These are phyloP conservation scores for Pilobolus umbonatus DNA, from an alignment of 192 early-diverging fungal genomes.

Conservation along the genomic window DNA sequence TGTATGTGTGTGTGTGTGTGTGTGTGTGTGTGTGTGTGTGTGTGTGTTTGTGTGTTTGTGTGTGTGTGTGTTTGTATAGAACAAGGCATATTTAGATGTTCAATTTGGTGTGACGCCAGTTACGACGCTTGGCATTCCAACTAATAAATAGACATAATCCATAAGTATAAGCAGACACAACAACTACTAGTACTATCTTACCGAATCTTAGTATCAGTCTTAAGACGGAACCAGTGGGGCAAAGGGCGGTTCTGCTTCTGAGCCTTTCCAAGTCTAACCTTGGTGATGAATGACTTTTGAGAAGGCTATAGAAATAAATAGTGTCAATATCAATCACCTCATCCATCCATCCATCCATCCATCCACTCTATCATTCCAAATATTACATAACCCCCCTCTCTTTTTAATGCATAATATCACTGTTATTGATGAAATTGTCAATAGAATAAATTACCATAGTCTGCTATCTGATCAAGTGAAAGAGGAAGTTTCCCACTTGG, in stretches of 20 bases:
- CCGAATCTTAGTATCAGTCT: slow-evolving; percentile 91
- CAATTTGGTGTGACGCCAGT: slow-evolving; percentile 99
- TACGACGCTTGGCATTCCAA: slow-evolving; percentile 98
- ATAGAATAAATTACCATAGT: slow-evolving; percentile 19
- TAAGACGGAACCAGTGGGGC: slow-evolving; percentile 96
- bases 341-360: slow-evolving; percentile 20
- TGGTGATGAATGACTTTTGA: slow-evolving; percentile 97
- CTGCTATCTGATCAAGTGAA: slow-evolving; percentile 23
- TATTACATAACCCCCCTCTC: neutral
- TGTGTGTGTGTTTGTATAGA: too few species aligned
- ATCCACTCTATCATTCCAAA: slow-evolving; percentile 17
- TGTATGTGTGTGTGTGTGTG: too few species aligned
- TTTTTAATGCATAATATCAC: slow-evolving; percentile 4
- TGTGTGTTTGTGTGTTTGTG: too few species aligned
- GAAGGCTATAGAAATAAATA: slow-evolving; percentile 63
- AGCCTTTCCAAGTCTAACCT: slow-evolving; percentile 98
- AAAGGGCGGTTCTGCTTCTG: slow-evolving; percentile 97
- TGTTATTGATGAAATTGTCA: slow-evolving; percentile 1
- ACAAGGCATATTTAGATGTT: slow-evolving; percentile 89
- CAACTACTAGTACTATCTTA: slow-evolving; percentile 20
- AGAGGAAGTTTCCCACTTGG: slow-evolving; percentile 12
- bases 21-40: too few species aligned
- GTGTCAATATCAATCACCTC: neutral
- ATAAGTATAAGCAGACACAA: too few species aligned
- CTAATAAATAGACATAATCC: slow-evolving; percentile 49